A percentile compares a stretch with the other conserved stretches of the same genome.
These are phyloP conservation scores for Puccinia horiana DNA, from an alignment of 1,284 basidiomycete species.

Conservation along the genomic window DNA sequence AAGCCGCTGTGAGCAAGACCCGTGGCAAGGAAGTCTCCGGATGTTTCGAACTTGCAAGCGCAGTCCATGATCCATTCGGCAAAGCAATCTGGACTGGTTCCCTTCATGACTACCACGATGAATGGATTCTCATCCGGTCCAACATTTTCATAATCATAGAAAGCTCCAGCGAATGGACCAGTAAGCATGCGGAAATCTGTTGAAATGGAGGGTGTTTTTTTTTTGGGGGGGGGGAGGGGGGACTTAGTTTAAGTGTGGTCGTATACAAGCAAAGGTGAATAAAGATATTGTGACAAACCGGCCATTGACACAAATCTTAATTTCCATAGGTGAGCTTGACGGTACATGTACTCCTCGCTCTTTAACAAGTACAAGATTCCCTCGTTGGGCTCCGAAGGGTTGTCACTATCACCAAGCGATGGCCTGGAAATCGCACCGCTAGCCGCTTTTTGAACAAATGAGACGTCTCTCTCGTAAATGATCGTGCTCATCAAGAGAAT, in stretches of 20 bases:
- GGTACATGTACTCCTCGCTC: slow-evolving; percentile 38
- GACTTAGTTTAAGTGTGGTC: not conserved
- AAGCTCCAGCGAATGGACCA: slow-evolving; percentile 41
- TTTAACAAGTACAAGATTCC: slow-evolving; percentile 29
- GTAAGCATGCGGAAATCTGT: slow-evolving; percentile 27
- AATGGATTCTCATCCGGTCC: slow-evolving; percentile 34
- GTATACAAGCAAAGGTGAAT: not conserved
- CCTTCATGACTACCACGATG: slow-evolving; percentile 37
- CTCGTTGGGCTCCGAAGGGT: slow-evolving; percentile 18
- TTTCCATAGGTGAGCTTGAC: slow-evolving; percentile 18
- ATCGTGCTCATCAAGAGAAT: slow-evolving; percentile 42
- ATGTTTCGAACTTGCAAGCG: slow-evolving; percentile 34
- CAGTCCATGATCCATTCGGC: slow-evolving; percentile 37
- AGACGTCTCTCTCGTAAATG: slow-evolving; percentile 31
- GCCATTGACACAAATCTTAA: slow-evolving; percentile 40
- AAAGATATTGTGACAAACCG: slow-evolving; percentile 17
- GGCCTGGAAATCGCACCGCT: slow-evolving; percentile 27
- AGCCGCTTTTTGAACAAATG: slow-evolving; percentile 18
- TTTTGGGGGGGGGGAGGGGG: not conserved
- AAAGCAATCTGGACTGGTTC: slow-evolving; percentile 30
- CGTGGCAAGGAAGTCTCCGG: slow-evolving; percentile 24
- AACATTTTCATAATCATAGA: slow-evolving; percentile 24
- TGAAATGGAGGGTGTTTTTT: not conserved
- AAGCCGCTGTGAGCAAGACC: slow-evolving; percentile 39
- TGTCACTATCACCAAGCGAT: slow-evolving; percentile 19